These are phyloP conservation scores for Anthoceros angustus DNA, from an alignment of 225 moss, liverwort and hornwort species.

Conservation along the genomic window DNA sequence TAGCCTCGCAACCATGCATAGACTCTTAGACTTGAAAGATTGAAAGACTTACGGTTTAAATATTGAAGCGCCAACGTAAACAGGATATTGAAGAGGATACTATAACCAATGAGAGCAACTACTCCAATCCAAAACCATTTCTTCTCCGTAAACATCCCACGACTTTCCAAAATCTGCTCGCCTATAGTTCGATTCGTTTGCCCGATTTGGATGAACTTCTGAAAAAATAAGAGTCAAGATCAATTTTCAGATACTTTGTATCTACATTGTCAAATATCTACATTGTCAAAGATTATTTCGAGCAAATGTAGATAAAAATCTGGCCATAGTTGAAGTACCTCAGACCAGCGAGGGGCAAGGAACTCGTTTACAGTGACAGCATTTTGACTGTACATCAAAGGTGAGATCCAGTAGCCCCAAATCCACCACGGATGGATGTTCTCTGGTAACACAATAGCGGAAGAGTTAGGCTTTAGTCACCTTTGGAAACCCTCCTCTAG, in stretches of 20 bases:
- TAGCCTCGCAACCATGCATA: not conserved
- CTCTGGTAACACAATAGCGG: not conserved
- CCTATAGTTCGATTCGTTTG: constrained; percentile 18
- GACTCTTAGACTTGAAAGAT: not conserved
- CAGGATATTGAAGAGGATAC: constrained; percentile 45
- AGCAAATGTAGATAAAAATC: too few relatives aligned
- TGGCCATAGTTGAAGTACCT: too few relatives aligned
- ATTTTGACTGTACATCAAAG: constrained; percentile 52
- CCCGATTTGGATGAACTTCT: not conserved
- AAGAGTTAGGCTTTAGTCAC: too few relatives aligned
- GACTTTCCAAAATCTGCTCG: constrained; percentile 27
- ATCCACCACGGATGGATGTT: constrained; percentile 85
- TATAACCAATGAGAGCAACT: constrained; percentile 35
- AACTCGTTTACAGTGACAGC: constrained; percentile 70
- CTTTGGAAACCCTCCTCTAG: too few relatives aligned
- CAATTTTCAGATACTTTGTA: too few relatives aligned
- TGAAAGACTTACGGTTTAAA: constrained; percentile 37
- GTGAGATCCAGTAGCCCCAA: constrained; percentile 95
- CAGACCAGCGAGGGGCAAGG: constrained; percentile 12
- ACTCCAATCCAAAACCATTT: constrained; percentile 72
- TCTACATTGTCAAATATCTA: too few relatives aligned
- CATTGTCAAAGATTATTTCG: too few relatives aligned
- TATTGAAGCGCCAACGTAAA: constrained; percentile 55
- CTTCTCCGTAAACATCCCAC: constrained; percentile 29
- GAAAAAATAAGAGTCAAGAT: not conserved